These are phyloP conservation scores for Populus hybrid DNA, from an alignment of 441 rosid genomes.

Conservation along the genomic window DNA sequence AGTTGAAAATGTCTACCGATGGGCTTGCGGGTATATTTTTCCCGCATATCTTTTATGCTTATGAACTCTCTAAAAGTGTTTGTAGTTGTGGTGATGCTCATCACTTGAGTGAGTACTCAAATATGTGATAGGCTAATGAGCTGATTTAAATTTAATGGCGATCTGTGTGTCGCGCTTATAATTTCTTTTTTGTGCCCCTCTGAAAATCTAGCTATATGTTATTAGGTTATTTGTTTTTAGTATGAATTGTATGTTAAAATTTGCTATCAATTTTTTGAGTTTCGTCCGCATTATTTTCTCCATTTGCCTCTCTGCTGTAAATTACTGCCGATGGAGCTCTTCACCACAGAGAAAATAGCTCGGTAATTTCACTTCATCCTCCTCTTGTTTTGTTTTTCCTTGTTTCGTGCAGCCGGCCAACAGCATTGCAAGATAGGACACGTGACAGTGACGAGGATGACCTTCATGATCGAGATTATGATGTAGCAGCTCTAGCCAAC, in stretches of 20 bases:
- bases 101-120: not conserved
- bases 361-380: not conserved
- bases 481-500: conserved; percentile 93
- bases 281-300: not conserved
- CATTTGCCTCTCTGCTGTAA: not conserved
- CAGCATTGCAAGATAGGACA: conserved; percentile 83
- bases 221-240: not conserved
- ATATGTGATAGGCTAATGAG: not conserved
- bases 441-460: conserved; percentile 95
- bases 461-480: conserved; percentile 84
- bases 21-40: conserved; percentile 90
- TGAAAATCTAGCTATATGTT: not conserved
- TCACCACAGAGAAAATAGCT: not conserved
- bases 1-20: conserved; percentile 84
- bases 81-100: not conserved
- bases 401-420: conserved; percentile 73
- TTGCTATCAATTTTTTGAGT: not conserved
- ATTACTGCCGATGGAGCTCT: not conserved
- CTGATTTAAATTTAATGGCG: not conserved
- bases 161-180: not conserved
- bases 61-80: not conserved
- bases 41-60: conserved; percentile 18
- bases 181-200: not conserved
- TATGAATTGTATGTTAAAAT: not conserved
- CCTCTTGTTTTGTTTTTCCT: not conserved